These are phyloP conservation scores for Colletotrichum truncatum DNA, from an alignment of 2,329 filamentous ascomycete genomes.

Conservation along the genomic window DNA sequence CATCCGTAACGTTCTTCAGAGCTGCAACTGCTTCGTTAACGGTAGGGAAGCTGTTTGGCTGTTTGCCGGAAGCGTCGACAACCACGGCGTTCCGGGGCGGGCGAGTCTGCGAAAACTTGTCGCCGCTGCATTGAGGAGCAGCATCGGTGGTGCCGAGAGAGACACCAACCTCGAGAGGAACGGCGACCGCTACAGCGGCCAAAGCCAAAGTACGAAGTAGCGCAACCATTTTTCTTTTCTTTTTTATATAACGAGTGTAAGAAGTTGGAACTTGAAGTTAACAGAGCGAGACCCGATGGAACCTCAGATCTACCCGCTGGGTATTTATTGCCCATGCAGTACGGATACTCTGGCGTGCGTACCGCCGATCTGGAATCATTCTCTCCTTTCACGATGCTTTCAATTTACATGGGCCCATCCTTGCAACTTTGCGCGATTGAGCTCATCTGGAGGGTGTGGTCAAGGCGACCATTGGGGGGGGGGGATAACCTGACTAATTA, in stretches of 20 bases:
- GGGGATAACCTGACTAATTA: too few relatives aligned
- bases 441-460: too few relatives aligned
- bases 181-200: background rate
- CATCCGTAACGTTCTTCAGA: constrained; percentile 33
- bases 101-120: background rate
- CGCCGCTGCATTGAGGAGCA: constrained; percentile 5
- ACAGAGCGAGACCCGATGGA: background rate
- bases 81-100: background rate
- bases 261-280: background rate
- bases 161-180: background rate
- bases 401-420: background rate
- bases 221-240: constrained; percentile 18
- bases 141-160: background rate
- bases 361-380: background rate
- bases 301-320: background rate
- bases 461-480: too few relatives aligned
- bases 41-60: constrained; percentile 13
- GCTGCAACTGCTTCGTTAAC: constrained; percentile 28
- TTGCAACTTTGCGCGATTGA: background rate
- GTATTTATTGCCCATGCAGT: constrained; percentile 8
- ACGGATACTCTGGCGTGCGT: background rate
- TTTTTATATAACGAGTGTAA: background rate
- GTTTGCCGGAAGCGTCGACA: constrained; percentile 18
- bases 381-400: background rate
- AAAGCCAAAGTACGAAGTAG: background rate